Evolutionary conservation across 139 green algal species (phyloP).

Genomic region (Marvania coccoides): DNA sequence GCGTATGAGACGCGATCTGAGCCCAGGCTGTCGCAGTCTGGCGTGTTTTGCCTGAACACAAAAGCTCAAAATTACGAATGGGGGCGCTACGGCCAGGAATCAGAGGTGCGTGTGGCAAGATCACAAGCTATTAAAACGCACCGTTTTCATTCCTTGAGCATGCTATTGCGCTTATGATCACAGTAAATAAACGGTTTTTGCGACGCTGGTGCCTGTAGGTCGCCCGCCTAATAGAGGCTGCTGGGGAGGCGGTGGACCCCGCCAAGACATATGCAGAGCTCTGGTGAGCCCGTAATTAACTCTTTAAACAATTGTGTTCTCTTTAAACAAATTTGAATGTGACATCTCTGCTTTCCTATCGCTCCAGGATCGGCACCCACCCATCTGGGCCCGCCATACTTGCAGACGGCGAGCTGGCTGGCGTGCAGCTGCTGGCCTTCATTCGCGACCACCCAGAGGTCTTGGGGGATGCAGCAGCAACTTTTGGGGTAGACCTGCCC

Average conservation of each 20-base stretch:
- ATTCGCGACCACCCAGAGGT: constrained; percentile 56
- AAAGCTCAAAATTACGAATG: constrained; percentile 10
- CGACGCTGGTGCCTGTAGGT: constrained; percentile 46
- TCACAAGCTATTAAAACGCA: background rate
- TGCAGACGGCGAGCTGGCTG: constrained; percentile 5
- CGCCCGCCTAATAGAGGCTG: constrained; percentile 51
- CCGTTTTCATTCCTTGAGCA: background rate
- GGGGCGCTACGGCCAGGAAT: background rate
- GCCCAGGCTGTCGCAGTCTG: too few relatives aligned
- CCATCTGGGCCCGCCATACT: constrained; percentile 74
- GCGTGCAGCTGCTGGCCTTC: constrained; percentile 45
- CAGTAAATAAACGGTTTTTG: too few relatives aligned
- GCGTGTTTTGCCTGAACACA: too few relatives aligned
- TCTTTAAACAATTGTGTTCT: background rate
- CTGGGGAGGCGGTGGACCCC: constrained; percentile 51
- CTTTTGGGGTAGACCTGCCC: constrained; percentile 74
- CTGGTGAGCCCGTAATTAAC: constrained; percentile 58
- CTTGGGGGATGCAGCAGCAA: constrained; percentile 51
- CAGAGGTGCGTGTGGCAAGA: constrained; percentile 2
- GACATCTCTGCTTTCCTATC: too few relatives aligned
- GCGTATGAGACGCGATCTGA: too few relatives aligned
- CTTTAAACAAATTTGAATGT: background rate
- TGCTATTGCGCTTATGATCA: too few relatives aligned
- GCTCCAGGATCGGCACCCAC: constrained; percentile 92
- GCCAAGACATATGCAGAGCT: constrained; percentile 87